Evolutionary conservation across 164 flowering plant species (phyloP).

Genomic region (Kalanchoe fedtschenkoi): DNA sequence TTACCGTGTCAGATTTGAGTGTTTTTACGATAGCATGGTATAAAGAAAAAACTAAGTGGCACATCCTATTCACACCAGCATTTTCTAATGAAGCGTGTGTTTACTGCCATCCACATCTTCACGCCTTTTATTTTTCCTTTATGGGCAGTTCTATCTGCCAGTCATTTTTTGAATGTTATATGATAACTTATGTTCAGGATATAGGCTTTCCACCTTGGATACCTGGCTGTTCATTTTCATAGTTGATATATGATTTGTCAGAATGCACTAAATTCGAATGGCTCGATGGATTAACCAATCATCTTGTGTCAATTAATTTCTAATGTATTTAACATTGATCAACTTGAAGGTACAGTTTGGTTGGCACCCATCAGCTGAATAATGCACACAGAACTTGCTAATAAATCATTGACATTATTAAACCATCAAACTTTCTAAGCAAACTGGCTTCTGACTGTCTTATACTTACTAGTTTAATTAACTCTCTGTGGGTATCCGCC

Average conservation of each 20-base stretch:
- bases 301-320: not conserved
- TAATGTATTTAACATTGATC: not conserved
- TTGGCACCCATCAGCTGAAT: slow-evolving; percentile 2
- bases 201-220: not conserved
- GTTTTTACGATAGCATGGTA: too few species aligned
- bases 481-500: not conserved
- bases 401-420: not conserved
- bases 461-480: not conserved
- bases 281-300: not conserved
- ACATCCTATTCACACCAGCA: too few species aligned
- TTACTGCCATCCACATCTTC: too few species aligned
- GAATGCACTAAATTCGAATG: not conserved
- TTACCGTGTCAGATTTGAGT: too few species aligned
- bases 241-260: not conserved
- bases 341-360: not conserved
- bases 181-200: not conserved
- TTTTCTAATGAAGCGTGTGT: too few species aligned
- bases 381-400: not conserved
- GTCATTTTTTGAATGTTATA: too few species aligned
- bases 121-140: too few species aligned
- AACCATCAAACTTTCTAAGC: not conserved
- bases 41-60: too few species aligned
- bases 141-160: too few species aligned
- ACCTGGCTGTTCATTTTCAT: not conserved
- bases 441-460: not conserved